Evolutionary conservation across 768 basidiomycete genomes (phyloP).

Genomic region (Scleroderma citrinum): DNA sequence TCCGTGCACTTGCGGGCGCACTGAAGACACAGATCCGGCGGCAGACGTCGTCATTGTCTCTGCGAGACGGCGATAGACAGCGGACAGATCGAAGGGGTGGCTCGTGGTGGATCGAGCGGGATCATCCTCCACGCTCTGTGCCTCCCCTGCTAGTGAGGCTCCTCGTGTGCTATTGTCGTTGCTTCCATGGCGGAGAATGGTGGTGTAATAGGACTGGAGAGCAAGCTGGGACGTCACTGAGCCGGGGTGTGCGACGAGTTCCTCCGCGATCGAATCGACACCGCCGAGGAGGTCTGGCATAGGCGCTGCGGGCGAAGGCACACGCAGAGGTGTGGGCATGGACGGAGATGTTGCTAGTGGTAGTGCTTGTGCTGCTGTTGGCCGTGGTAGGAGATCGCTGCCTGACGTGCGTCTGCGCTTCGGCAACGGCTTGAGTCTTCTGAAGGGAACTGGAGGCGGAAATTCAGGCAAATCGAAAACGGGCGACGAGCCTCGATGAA

Average conservation of each 20-base stretch:
- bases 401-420: constrained; percentile 61
- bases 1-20: constrained; percentile 22
- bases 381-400: not conserved
- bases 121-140: constrained; percentile 17
- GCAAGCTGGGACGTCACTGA: constrained; percentile 53
- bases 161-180: too few relatives aligned
- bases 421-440: constrained; percentile 72
- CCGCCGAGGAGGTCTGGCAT: constrained; percentile 31
- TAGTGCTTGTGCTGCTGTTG: not conserved
- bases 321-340: constrained; percentile 16
- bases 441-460: constrained; percentile 35
- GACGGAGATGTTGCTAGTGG: not conserved
- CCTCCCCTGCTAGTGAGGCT: too few relatives aligned
- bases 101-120: constrained; percentile 31
- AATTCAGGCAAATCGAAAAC: constrained; percentile 63
- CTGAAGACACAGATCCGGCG: constrained; percentile 23
- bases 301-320: constrained; percentile 6
- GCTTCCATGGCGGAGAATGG: constrained; percentile 34
- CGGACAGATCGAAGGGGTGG: not conserved
- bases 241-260: constrained; percentile 53
- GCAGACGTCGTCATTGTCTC: not conserved
- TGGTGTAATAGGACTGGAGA: constrained; percentile 59
- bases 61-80: not conserved
- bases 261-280: constrained; percentile 47
- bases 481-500: constrained; percentile 44